Evolutionary conservation across 768 basidiomycete species (phyloP), one percentile per base, ranked within the genome.

Genomic region (Boletus fagicola): DNA sequence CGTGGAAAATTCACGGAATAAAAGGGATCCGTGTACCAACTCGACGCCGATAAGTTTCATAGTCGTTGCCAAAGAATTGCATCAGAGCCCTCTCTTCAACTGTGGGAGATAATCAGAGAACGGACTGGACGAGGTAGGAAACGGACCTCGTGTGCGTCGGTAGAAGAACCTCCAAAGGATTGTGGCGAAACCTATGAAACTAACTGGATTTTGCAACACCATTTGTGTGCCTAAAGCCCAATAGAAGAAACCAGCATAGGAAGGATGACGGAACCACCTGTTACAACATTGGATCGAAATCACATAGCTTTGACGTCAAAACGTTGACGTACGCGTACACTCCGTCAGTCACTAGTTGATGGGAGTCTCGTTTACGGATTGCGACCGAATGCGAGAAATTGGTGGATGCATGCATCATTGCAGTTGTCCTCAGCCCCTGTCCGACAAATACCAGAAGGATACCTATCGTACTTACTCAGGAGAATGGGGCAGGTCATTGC

Each of bases 171-270:
- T 78, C 84, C 90, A 94, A 6, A 98, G 76, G 1, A 94, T 72
- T 38, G 81, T 60, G 2, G 79, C 65, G 67, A 89, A 98, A 2
- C 83, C 70, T 2, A 85, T 44, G 61, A 91, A 85, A 15, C 85
- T 85, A 16, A 94, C 31, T 0, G 90, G 83, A 68, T 98, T 99
- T 68, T 94, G 94, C 22, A 98, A 78, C 1, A 93, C 82, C 38
- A 98, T 74, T 70, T 99, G 97, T 0, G 94, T 97, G 2, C 95
- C 94, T 28, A 99, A 67, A 0, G 94, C 94, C 97, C 97, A 98
- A 72, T 96, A 98, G 72, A 91, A 96, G 77, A 98, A 99, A 2
- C 95, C 97, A 2, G 92, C 84, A 64, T 99, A 99, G 0, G 96
- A 97, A 12, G 97, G 97, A 73, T 99, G 97, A 15, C 97, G 85